A percentile compares a stretch with the other conserved stretches of the same genome.
Conservation (phyloP, 2,329 filamentous ascomycete species). For the Trichoderma arundinaceum region DNA sequence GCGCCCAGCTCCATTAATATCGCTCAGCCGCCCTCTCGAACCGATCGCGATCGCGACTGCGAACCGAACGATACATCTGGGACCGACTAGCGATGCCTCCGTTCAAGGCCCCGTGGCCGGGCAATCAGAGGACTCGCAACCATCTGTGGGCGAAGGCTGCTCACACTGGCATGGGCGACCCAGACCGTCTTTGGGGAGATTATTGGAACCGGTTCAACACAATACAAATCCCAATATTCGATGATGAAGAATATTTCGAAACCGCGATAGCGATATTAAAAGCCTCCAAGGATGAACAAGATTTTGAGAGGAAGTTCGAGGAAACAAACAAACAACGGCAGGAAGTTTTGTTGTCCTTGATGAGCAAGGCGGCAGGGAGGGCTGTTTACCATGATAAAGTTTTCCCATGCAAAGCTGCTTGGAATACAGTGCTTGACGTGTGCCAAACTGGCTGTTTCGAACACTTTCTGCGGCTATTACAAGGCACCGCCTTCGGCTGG, state of each 20-base stretch:
- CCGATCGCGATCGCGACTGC: too few species aligned
- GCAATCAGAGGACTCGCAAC: neutral
- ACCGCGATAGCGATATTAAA: neutral
- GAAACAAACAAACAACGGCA: neutral
- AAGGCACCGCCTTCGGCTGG: neutral
- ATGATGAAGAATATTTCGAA: neutral
- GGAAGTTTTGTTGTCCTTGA: neutral
- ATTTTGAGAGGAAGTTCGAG: constrained; percentile 1
- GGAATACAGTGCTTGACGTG: neutral
- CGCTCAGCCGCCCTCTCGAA: too few species aligned
- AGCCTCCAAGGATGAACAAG: neutral
- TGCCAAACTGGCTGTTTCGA: neutral
- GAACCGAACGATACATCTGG: too few species aligned
- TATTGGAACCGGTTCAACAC: constrained; percentile 15
- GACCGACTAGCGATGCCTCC: too few species aligned
- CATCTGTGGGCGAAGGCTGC: neutral
- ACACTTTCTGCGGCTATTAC: neutral
- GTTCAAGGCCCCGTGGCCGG: too few species aligned
- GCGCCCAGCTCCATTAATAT: too few species aligned
- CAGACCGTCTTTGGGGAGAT: neutral
- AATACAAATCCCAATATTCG: neutral
- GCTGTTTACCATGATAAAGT: neutral
- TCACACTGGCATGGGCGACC: neutral
- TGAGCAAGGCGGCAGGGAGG: neutral
- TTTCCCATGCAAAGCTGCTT: neutral